These are phyloP conservation scores for Cyclanthera cordifolia DNA, from an alignment of 306 rosid genomes.

Conservation along the genomic window DNA sequence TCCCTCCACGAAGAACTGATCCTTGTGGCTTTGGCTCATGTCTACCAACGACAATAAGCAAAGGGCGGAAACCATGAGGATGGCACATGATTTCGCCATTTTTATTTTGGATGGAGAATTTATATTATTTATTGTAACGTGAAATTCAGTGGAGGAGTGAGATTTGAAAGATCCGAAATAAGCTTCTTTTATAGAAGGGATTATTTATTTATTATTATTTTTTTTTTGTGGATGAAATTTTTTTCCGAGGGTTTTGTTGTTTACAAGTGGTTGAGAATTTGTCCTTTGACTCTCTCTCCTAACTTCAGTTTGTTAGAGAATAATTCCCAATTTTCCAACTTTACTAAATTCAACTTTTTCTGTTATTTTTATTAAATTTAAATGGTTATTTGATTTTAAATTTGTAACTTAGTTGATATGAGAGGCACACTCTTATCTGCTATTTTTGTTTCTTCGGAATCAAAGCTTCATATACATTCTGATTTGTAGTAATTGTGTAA, in stretches of 20 bases:
- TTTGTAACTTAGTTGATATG: too few species aligned
- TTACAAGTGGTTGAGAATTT: not conserved
- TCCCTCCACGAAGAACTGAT: slow-evolving; percentile 34
- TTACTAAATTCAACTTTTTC: too few species aligned
- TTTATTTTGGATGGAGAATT: not conserved
- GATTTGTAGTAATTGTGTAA: too few species aligned
- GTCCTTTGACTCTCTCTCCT: not conserved
- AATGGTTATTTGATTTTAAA: too few species aligned
- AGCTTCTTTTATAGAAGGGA: not conserved
- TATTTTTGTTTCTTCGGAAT: too few species aligned
- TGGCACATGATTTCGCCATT: slow-evolving; percentile 34
- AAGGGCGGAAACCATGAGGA: slow-evolving; percentile 34
- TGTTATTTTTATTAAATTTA: too few species aligned
- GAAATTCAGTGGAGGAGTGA: not conserved
- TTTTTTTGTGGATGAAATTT: not conserved
- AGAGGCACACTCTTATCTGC: too few species aligned
- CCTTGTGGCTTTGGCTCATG: not conserved
- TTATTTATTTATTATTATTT: too few species aligned
- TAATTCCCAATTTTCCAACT: too few species aligned
- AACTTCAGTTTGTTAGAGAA: too few species aligned
- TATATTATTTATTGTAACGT: not conserved
- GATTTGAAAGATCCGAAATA: not conserved
- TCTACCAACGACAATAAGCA: slow-evolving; percentile 47
- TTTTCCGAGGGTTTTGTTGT: too few species aligned
- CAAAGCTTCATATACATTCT: too few species aligned